Conservation (phyloP, 2,329 filamentous ascomycete species). For the Blastomyces parvus region DNA sequence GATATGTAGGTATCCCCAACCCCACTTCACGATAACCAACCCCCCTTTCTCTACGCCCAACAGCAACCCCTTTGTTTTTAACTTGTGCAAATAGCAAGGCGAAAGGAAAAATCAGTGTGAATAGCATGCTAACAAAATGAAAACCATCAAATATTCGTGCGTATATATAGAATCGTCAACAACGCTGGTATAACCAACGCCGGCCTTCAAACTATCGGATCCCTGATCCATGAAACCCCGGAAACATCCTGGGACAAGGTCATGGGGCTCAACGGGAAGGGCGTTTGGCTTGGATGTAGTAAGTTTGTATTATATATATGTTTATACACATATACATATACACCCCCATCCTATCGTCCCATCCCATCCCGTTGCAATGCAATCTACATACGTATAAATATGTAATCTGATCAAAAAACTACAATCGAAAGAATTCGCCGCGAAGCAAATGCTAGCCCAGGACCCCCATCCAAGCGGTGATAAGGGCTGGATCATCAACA, state of each 20-base stretch:
- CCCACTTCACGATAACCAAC: background rate
- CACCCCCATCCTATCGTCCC: background rate
- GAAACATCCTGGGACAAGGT: constrained; percentile 40
- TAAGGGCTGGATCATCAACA: constrained; percentile 30
- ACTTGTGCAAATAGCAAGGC: background rate
- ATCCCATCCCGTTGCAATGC: background rate
- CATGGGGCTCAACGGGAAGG: constrained; percentile 31
- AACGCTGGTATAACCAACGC: constrained; percentile 41
- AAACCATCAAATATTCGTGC: background rate
- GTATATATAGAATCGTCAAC: constrained; percentile 34
- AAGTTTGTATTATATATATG: background rate
- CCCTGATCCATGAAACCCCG: constrained; percentile 38
- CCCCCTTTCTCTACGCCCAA: background rate
- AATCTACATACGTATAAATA: background rate
- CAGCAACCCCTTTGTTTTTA: background rate
- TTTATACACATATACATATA: too few relatives aligned
- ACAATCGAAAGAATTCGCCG: constrained; percentile 23
- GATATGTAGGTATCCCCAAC: constrained; percentile 32
- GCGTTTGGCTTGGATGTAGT: constrained; percentile 35
- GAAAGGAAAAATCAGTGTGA: background rate
- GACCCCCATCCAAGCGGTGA: constrained; percentile 26
- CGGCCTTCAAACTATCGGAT: constrained; percentile 12
- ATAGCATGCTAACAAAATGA: background rate
- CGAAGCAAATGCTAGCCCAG: constrained; percentile 34
- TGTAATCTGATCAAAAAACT: background rate